Conservation (phyloP, 257 asterid species). For the Solanum paucissectum region DNA sequence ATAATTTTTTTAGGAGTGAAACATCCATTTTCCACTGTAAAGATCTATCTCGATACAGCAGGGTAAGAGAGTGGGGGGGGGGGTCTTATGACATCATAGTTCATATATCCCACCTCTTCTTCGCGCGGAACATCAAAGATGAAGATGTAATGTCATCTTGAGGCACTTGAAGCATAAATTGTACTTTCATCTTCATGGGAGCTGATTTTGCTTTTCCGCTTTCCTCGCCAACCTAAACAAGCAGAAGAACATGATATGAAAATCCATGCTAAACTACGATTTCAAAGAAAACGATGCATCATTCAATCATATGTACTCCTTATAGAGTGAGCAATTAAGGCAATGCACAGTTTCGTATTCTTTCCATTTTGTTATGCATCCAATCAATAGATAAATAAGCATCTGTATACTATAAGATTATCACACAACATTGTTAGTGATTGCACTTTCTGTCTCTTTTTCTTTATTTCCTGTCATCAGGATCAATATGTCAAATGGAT, state of each 20-base stretch:
- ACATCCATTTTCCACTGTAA: not conserved
- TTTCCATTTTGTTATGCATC: not conserved
- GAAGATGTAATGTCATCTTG: slow-evolving; percentile 70
- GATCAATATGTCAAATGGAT: not conserved
- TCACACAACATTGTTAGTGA: not conserved
- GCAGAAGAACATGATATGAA: not conserved
- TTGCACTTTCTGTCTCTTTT: not conserved
- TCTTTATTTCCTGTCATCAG: not conserved
- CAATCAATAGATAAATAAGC: not conserved
- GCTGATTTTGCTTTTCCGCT: slow-evolving; percentile 66
- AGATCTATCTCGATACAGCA: not conserved
- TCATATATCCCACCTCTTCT: slow-evolving; percentile 91
- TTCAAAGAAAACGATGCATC: not conserved
- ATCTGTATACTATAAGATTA: not conserved
- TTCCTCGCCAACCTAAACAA: slow-evolving; percentile 72
- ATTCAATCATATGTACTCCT: not conserved
- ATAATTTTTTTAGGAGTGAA: not conserved
- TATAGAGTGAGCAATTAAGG: not conserved
- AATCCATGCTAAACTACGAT: not conserved
- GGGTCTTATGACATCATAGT: not conserved
- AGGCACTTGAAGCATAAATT: slow-evolving; percentile 92
- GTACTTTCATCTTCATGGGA: slow-evolving; percentile 92
- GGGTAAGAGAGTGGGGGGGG: not conserved
- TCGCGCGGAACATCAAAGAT: slow-evolving; percentile 72
- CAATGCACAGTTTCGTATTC: not conserved